Base-by-base conservation (phyloP, 305 asterid species). In the Rubia peregrina region DNA sequence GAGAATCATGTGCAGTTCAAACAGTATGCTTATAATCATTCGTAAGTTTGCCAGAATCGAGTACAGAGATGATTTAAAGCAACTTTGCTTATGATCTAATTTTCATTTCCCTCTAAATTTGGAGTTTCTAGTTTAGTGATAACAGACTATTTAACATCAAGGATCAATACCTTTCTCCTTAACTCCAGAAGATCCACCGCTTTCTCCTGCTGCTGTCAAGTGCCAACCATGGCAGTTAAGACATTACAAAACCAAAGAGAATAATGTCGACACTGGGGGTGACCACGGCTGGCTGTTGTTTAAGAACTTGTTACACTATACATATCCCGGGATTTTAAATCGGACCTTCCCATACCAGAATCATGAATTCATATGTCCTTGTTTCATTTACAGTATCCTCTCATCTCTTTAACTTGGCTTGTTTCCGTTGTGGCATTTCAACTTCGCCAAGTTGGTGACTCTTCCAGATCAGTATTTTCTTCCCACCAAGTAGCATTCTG, bases 401-500 rank as follows among this genome's bases (percentile, higher is more conserved):
- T 62, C 13, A 19, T 10, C 9, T 8, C 61, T 11, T 21, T 6
- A 62, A 21, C 33, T 61, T n/a, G 10, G 36, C 13, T 65, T 67
- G 51, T 26, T 64, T 41, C 69, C 55, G 26, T 14, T 57, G 70
- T 26, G 59, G 53, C 67, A 44, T 62, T 68, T 93, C 87, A 92
- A 75, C 86, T 88, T 65, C 98, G 97, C 99, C 99, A 94, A 55
- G 87, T 96, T 3, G 99, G 75, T 64, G 97, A 94, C 30, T 68
- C 70, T 77, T 91, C 99, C 24, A 84, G 73, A 51, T 88, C 96
- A 30, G 84, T 83, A 43, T 80, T 89, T 87, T 94, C 95, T 82
- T 94, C 99, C 99, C 99, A 94, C 99, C 99, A 94, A 43, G 99
- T 94, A 22, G 86, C 83, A 73, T 80, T 88, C 99, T 94, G 86